Evolutionary conservation across 495 filamentous ascomycete species (phyloP).

Genomic region (Neurospora sp.): DNA sequence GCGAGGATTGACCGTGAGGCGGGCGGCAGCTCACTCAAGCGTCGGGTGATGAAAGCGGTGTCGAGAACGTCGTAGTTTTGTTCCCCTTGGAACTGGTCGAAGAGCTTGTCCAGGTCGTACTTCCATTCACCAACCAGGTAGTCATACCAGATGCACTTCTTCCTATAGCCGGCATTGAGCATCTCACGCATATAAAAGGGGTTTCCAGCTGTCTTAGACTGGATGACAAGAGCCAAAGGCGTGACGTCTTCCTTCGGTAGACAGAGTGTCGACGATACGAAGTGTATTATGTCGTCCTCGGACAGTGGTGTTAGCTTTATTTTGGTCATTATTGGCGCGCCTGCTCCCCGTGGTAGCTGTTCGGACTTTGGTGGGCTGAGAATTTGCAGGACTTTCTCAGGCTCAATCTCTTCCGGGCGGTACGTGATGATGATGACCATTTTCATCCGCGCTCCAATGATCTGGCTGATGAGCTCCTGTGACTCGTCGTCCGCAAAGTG

Average conservation of each 20-base stretch:
- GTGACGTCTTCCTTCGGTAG: constrained; percentile 48
- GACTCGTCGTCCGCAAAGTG: constrained; percentile 83
- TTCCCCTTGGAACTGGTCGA: constrained; percentile 67
- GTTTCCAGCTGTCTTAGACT: constrained; percentile 73
- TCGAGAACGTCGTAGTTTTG: constrained; percentile 69
- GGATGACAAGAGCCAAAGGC: constrained; percentile 59
- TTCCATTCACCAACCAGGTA: constrained; percentile 70
- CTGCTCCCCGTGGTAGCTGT: constrained; percentile 29
- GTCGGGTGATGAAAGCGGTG: constrained; percentile 65
- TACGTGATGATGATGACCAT: constrained; percentile 67
- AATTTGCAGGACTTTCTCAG: constrained; percentile 35
- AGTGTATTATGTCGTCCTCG: constrained; percentile 65
- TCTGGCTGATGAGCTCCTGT: constrained; percentile 63
- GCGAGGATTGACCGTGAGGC: constrained; percentile 64
- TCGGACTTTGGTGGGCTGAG: constrained; percentile 37
- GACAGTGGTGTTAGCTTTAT: constrained; percentile 56
- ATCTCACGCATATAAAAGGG: constrained; percentile 86
- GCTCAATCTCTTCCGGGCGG: constrained; percentile 42
- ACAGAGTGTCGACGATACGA: constrained; percentile 65
- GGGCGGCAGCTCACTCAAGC: constrained; percentile 64
- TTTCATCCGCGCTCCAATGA: constrained; percentile 60
- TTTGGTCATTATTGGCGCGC: constrained; percentile 44
- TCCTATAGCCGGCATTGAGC: constrained; percentile 76
- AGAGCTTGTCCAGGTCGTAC: constrained; percentile 75
- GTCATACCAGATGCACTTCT: constrained; percentile 79